Evolutionary conservation across 2,329 filamentous ascomycete genomes (phyloP).

Genomic region (Trichoderma brevicompactum): DNA sequence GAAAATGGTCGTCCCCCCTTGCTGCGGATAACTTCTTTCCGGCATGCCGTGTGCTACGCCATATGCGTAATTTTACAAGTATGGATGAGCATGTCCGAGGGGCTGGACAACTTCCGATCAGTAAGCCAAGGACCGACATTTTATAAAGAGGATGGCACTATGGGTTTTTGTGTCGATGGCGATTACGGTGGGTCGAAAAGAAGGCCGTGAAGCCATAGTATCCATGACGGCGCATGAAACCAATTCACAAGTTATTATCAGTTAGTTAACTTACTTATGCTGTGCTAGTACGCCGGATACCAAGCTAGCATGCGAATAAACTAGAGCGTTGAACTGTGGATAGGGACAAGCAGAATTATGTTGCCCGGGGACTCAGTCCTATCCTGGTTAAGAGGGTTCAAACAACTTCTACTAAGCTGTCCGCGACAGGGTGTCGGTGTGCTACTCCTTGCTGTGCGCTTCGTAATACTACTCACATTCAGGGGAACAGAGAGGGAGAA

Average conservation of each 20-base stretch:
- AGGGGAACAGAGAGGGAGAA: no score
- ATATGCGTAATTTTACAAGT: background rate
- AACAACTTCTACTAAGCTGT: no score
- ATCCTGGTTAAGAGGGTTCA: no score
- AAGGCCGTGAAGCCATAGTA: background rate
- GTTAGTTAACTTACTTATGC: no score
- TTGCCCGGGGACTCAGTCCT: no score
- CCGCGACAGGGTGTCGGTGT: no score
- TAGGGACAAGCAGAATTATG: no score
- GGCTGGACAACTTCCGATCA: background rate
- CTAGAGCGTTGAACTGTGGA: no score
- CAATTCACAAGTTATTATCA: conserved; percentile 13
- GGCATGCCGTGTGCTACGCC: background rate
- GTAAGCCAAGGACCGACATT: background rate
- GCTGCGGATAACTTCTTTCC: conserved; percentile 1
- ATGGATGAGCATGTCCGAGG: background rate
- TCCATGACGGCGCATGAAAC: conserved; percentile 1
- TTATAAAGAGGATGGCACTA: background rate
- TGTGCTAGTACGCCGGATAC: background rate
- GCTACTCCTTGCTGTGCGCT: no score
- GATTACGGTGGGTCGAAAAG: conserved; percentile 7
- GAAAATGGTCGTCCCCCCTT: no score
- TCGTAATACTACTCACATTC: no score
- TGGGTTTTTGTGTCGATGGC: conserved; percentile 16
- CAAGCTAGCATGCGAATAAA: no score